Percentiles rank a stretch among this genome's conserved stretches.
phyloP scores from a whole-genome alignment of 2,329 filamentous ascomycete genomes.

The Pyrenophora graminea region DNA sequence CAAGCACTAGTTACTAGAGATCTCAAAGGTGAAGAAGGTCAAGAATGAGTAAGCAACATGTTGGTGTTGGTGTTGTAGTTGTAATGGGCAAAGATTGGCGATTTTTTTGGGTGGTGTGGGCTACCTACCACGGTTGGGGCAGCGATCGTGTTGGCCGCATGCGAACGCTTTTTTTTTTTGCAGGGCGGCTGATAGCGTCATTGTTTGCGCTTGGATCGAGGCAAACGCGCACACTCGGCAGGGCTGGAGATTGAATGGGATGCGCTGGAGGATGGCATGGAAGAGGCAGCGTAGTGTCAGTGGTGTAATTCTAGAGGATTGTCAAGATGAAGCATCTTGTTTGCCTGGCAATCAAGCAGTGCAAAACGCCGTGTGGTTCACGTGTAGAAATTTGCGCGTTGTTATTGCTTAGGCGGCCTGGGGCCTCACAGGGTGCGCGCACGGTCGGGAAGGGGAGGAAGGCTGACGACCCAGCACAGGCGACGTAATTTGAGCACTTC shows the following conservation, averaged over 20 bases:
- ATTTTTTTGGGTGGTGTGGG: slow-evolving; percentile 9
- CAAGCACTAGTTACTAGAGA: no score
- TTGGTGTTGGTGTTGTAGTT: not conserved
- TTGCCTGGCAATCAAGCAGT: no score
- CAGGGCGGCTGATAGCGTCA: slow-evolving; percentile 14
- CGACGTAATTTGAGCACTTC: slow-evolving; percentile 20
- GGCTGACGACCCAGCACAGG: not conserved
- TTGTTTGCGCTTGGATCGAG: slow-evolving; percentile 12
- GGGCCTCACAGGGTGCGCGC: slow-evolving; percentile 4
- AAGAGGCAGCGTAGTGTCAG: no score
- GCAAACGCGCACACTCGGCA: not conserved
- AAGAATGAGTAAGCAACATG: not conserved
- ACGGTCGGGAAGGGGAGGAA: slow-evolving; percentile 9
- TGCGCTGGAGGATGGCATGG: no score
- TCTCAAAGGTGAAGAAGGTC: not conserved
- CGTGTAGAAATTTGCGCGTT: not conserved
- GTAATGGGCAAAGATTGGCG: slow-evolving; percentile 18
- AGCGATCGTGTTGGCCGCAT: slow-evolving; percentile 15
- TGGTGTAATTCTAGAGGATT: no score
- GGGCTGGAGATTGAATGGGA: no score
- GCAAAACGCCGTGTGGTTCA: no score
- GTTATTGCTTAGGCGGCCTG: not conserved
- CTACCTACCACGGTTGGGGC: slow-evolving; percentile 4
- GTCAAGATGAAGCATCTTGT: not conserved
- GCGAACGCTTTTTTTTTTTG: slow-evolving; percentile 14